These are phyloP conservation scores for Cucumis hystrix DNA, from an alignment of 306 rosid genomes.

Conservation along the genomic window DNA sequence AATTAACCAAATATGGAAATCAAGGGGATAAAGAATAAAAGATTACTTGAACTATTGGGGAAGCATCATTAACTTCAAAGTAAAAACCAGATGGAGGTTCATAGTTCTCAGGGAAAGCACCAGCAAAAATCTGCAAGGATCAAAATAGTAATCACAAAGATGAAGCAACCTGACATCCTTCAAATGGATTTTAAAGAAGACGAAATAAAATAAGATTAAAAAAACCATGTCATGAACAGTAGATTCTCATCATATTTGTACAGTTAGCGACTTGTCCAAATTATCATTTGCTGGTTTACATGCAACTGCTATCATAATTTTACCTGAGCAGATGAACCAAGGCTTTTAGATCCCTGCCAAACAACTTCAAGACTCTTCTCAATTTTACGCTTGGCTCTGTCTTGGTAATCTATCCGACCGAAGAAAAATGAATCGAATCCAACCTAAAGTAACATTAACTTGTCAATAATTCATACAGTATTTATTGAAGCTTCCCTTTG, in stretches of 20 bases:
- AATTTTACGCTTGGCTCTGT: conserved; percentile 33
- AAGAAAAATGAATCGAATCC: conserved; percentile 39
- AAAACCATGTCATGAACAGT: neutral
- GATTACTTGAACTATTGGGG: conserved; percentile 41
- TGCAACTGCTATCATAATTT: neutral
- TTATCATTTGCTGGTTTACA: neutral
- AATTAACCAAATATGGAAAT: neutral
- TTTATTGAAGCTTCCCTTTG: neutral
- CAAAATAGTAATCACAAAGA: neutral
- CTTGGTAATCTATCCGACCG: conserved; percentile 44
- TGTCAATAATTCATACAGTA: neutral
- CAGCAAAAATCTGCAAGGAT: conserved; percentile 31
- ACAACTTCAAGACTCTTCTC: conserved; percentile 40
- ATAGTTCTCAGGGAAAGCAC: conserved; percentile 40
- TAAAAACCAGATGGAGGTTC: conserved; percentile 51
- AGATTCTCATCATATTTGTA: neutral
- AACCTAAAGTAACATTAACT: conserved; percentile 21
- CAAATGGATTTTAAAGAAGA: neutral
- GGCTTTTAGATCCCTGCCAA: conserved; percentile 41
- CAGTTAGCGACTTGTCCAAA: neutral
- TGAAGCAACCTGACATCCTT: neutral
- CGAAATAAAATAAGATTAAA: neutral
- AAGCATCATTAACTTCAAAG: conserved; percentile 41
- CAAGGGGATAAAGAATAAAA: neutral
- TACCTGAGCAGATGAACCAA: conserved; percentile 40